Percentiles rank a stretch among this genome's conserved stretches.
Conservation (phyloP, 306 rosid species). For the Glycyrrhiza uralensis region DNA sequence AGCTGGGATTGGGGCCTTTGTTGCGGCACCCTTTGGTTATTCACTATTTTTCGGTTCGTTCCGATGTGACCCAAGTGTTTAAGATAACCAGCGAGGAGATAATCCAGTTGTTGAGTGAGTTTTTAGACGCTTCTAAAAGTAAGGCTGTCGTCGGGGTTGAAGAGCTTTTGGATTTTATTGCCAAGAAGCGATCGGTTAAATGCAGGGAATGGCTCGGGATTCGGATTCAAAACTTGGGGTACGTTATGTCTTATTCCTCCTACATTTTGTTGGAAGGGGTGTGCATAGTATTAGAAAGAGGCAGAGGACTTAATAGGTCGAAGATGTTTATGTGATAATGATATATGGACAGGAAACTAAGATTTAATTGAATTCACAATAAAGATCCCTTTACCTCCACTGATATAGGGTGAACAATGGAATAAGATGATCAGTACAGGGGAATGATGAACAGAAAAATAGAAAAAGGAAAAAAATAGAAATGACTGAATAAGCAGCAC, state of each 20-base stretch:
- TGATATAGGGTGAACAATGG: background rate
- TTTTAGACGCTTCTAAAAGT: constrained; percentile 21
- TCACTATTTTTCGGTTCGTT: constrained; percentile 62
- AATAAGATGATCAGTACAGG: too few species aligned
- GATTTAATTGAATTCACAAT: background rate
- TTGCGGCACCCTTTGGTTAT: constrained; percentile 69
- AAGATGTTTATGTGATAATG: background rate
- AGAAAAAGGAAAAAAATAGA: too few species aligned
- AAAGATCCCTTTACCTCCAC: background rate
- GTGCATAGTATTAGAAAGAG: background rate
- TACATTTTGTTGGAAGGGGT: background rate
- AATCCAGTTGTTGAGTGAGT: constrained; percentile 43
- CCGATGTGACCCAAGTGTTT: constrained; percentile 49
- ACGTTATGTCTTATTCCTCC: constrained; percentile 31
- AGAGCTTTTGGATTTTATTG: constrained; percentile 69
- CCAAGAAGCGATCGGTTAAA: constrained; percentile 43
- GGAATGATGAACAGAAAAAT: too few species aligned
- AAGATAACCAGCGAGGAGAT: constrained; percentile 62
- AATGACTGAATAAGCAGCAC: background rate
- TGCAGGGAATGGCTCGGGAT: constrained; percentile 74
- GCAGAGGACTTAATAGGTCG: background rate
- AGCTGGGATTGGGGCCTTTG: constrained; percentile 76
- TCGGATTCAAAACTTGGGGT: constrained; percentile 77
- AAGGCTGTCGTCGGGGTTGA: constrained; percentile 46
- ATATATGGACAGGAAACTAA: background rate